Evolutionary conservation across 2,329 filamentous ascomycete genomes (phyloP).

Genomic region (Calonectria montana): DNA sequence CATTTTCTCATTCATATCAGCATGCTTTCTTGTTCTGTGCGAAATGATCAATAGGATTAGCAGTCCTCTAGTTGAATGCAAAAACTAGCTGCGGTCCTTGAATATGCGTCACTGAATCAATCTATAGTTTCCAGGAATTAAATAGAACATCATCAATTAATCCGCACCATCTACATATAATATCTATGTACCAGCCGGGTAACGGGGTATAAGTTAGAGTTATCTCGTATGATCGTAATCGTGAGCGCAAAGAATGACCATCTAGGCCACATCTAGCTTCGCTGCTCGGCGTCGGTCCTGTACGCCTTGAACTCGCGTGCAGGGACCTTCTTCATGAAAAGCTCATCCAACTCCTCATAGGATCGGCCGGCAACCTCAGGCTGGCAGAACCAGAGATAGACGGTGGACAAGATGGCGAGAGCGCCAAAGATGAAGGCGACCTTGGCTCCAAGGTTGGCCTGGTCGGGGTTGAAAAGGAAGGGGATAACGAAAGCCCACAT

Average conservation of each 20-base stretch:
- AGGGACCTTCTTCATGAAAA: slow-evolving; percentile 40
- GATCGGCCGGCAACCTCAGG: slow-evolving; percentile 47
- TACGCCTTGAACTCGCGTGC: slow-evolving; percentile 41
- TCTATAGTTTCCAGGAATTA: background rate
- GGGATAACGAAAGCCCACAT: slow-evolving; percentile 37
- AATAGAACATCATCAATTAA: slow-evolving; percentile 19
- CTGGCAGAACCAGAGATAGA: slow-evolving; percentile 50
- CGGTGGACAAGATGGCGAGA: slow-evolving; percentile 43
- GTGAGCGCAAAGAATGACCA: slow-evolving; percentile 3
- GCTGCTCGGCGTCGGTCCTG: slow-evolving; percentile 28
- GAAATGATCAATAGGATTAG: too few relatives aligned
- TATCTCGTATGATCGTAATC: slow-evolving; percentile 4
- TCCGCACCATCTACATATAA: background rate
- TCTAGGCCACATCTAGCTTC: slow-evolving; percentile 1
- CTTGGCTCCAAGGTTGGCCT: slow-evolving; percentile 37
- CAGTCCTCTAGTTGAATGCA: background rate
- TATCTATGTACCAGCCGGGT: background rate
- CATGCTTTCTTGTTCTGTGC: too few relatives aligned
- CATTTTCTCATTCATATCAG: too few relatives aligned
- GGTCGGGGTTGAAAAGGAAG: slow-evolving; percentile 35
- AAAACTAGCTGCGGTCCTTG: background rate
- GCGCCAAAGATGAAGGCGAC: slow-evolving; percentile 47
- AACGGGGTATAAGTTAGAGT: background rate
- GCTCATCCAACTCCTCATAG: slow-evolving; percentile 43
- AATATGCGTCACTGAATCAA: background rate